Percentiles rank a stretch among this genome's conserved stretches.
These are phyloP conservation scores for Lichenothelia convexa DNA, from an alignment of 495 filamentous ascomycete genomes.

Conservation along the genomic window DNA sequence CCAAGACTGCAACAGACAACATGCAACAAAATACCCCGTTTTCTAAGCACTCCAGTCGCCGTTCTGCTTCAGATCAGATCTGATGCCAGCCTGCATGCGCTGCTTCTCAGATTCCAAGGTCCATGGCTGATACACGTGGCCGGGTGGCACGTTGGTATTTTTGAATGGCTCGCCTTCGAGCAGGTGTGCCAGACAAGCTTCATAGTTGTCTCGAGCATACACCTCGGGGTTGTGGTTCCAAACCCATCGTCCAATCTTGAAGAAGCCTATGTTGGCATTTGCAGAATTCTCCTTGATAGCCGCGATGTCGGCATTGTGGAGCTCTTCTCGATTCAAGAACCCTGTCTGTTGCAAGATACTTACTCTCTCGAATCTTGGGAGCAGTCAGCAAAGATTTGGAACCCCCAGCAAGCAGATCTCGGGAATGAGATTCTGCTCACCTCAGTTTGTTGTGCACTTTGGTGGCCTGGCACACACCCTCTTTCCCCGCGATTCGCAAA, in stretches of 20 bases:
- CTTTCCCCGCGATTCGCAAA: slow-evolving; percentile 12
- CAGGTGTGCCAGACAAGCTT: slow-evolving; percentile 15
- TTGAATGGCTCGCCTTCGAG: slow-evolving; percentile 12
- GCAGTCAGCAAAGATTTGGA: no score
- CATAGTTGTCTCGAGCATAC: slow-evolving; percentile 37
- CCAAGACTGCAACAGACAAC: no score
- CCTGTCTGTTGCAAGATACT: slow-evolving; percentile 8
- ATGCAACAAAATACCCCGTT: no score
- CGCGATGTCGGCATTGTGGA: slow-evolving; percentile 40
- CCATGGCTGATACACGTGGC: slow-evolving; percentile 12
- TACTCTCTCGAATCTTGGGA: no score
- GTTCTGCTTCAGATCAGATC: no score
- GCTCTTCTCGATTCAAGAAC: slow-evolving; percentile 36
- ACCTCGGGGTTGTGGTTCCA: slow-evolving; percentile 42
- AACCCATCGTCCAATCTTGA: slow-evolving; percentile 45
- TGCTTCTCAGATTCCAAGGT: slow-evolving; percentile 9
- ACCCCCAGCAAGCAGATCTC: no score
- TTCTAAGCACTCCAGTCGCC: no score
- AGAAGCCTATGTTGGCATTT: slow-evolving; percentile 33
- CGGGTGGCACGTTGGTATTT: slow-evolving; percentile 12
- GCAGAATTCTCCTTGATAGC: slow-evolving; percentile 38
- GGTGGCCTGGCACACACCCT: slow-evolving; percentile 3
- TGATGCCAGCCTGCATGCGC: slow-evolving; percentile 3
- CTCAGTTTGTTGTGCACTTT: slow-evolving; percentile 2
- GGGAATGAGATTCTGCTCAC: no score